Conservation (phyloP, 495 filamentous ascomycete species). For the Immersiella caudata region DNA sequence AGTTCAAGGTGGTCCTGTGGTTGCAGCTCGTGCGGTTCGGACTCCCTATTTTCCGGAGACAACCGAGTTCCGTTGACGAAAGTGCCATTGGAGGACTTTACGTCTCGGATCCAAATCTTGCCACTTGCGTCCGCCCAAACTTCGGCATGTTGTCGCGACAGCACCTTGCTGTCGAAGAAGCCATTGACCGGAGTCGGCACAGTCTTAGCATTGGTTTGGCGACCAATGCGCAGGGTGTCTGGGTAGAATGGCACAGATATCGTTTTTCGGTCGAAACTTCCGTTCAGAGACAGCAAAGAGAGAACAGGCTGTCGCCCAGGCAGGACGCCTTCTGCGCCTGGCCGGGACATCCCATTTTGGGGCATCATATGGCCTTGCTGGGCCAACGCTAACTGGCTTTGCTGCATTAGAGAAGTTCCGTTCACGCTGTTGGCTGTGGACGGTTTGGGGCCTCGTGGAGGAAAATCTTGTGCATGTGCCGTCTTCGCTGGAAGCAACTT, state of each 20-base stretch:
- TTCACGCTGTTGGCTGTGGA: constrained; percentile 56
- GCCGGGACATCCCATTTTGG: constrained; percentile 50
- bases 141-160: constrained; percentile 94
- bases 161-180: constrained; percentile 96
- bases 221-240: constrained; percentile 87
- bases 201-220: constrained; percentile 96
- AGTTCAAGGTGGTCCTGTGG: constrained; percentile 88
- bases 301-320: constrained; percentile 72
- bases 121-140: constrained; percentile 89
- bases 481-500: constrained; percentile 55
- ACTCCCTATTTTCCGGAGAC: constrained; percentile 91
- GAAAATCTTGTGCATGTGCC: constrained; percentile 26
- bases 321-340: constrained; percentile 55
- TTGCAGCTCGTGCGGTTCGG: constrained; percentile 87
- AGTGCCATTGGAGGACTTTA: constrained; percentile 97
- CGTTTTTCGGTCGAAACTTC: constrained; percentile 94
- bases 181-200: constrained; percentile 87
- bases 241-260: constrained; percentile 89
- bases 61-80: constrained; percentile 93
- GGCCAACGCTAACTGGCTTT: constrained; percentile 71
- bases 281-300: constrained; percentile 82
- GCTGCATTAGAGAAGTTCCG: constrained; percentile 73
- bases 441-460: too few relatives aligned
- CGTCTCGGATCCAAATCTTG: constrained; percentile 93
- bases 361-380: constrained; percentile 41